Evolutionary conservation across 352 stramenopile genomes (phyloP).

Genomic region (Phytophthora kernoviae): DNA sequence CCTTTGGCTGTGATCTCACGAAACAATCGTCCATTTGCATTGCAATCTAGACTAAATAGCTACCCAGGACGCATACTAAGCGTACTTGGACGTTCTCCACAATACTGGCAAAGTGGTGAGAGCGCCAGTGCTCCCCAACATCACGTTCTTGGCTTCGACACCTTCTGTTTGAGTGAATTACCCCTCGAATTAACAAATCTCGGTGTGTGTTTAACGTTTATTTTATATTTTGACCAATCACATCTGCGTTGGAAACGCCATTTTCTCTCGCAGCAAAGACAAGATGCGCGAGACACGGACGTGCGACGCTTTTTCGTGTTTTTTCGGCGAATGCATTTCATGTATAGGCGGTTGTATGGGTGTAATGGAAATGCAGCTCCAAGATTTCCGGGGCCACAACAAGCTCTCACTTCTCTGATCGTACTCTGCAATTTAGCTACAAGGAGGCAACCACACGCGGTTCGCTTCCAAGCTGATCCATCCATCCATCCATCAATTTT

Average conservation of each 20-base stretch:
- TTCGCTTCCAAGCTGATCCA: neutral
- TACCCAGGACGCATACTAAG: no score
- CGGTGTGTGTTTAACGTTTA: no score
- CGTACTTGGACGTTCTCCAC: no score
- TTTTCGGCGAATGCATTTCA: neutral
- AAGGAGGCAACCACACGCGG: constrained; percentile 4
- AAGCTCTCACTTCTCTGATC: neutral
- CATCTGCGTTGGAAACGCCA: no score
- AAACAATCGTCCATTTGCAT: no score
- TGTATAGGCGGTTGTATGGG: constrained; percentile 1
- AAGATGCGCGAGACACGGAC: constrained; percentile 11
- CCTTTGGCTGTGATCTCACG: no score
- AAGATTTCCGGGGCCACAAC: constrained; percentile 1
- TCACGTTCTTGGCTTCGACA: no score
- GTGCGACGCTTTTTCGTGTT: constrained; percentile 1
- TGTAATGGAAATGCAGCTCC: constrained; percentile 28
- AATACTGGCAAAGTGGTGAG: no score
- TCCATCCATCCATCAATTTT: neutral
- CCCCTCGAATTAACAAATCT: no score
- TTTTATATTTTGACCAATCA: neutral
- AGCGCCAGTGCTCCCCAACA: no score
- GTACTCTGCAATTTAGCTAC: constrained; percentile 14
- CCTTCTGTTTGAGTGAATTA: no score
- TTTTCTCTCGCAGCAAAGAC: constrained; percentile 17
- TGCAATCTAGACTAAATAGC: no score